phyloP scores from a whole-genome alignment of 441 rosid genomes.

The Erodium moschatum region DNA sequence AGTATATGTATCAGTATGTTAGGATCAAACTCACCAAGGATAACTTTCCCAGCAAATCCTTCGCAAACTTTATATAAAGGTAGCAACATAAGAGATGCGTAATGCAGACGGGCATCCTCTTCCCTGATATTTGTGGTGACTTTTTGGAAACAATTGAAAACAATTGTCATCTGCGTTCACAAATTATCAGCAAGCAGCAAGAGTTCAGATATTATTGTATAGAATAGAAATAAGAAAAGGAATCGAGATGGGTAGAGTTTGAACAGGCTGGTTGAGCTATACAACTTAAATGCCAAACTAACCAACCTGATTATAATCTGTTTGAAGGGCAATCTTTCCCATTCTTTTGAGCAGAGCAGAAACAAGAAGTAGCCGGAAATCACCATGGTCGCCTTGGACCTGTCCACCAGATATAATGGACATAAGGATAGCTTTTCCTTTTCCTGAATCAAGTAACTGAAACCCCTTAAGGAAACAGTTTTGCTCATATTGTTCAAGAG shows the following conservation, averaged over 20 bases:
- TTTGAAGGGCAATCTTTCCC: conserved; percentile 74
- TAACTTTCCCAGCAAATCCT: conserved; percentile 69
- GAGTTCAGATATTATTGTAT: neutral
- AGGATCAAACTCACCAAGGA: conserved; percentile 43
- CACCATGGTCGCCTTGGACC: conserved; percentile 29
- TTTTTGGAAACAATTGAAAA: conserved; percentile 46
- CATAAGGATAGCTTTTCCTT: conserved; percentile 48
- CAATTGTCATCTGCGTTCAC: conserved; percentile 55
- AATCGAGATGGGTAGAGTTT: conserved; percentile 6
- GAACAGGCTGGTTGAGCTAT: neutral
- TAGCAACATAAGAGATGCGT: conserved; percentile 52
- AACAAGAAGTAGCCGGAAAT: conserved; percentile 35
- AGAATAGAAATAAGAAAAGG: neutral
- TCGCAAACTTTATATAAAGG: conserved; percentile 83
- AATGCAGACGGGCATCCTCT: conserved; percentile 35
- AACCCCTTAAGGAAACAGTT: conserved; percentile 56
- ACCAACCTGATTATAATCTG: conserved; percentile 65
- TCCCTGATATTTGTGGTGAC: conserved; percentile 36
- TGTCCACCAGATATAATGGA: conserved; percentile 40
- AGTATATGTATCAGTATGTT: neutral
- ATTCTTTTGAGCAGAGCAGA: conserved; percentile 54
- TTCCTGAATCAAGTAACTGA: conserved; percentile 55
- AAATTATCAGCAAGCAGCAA: conserved; percentile 10
- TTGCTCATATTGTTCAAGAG: conserved; percentile 52
- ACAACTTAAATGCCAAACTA: conserved; percentile 1